Percentiles rank a stretch among this genome's conserved stretches.
Conservation (phyloP, 176 grass and related monocot species). For the Oryza glumipatula region DNA sequence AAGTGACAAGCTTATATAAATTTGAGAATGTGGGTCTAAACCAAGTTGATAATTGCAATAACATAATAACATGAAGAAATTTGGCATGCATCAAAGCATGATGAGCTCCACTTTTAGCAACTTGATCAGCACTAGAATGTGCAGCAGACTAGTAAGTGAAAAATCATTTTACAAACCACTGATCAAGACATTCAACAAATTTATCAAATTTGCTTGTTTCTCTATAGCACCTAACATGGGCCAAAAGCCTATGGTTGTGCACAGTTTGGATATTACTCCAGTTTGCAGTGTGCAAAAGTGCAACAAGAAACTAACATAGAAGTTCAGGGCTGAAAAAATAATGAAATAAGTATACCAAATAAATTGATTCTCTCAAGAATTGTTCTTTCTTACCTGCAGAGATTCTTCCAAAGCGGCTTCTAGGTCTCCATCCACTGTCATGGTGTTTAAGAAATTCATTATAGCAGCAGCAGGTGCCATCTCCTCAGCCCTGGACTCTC, state of each 20-base stretch:
- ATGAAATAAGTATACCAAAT: neutral
- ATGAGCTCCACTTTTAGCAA: slow-evolving; percentile 12
- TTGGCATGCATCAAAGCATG: slow-evolving; percentile 15
- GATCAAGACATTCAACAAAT: neutral
- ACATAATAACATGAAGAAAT: neutral
- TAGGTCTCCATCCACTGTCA: slow-evolving; percentile 55
- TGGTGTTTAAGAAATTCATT: slow-evolving; percentile 57
- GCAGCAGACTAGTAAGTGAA: slow-evolving; percentile 4
- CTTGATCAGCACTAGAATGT: neutral
- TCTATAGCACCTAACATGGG: neutral
- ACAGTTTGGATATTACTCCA: neutral
- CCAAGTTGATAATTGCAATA: neutral
- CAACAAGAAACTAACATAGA: slow-evolving; percentile 23
- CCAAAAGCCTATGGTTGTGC: slow-evolving; percentile 19
- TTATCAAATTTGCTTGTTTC: neutral
- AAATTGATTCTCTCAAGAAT: slow-evolving; percentile 7
- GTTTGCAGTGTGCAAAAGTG: slow-evolving; percentile 1
- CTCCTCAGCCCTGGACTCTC: slow-evolving; percentile 28
- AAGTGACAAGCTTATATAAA: slow-evolving; percentile 4
- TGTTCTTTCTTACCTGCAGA: slow-evolving; percentile 50
- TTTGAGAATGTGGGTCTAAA: neutral
- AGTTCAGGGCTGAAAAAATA: neutral
- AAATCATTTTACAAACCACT: slow-evolving; percentile 12
- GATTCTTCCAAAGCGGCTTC: slow-evolving; percentile 79
- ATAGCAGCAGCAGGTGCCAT: slow-evolving; percentile 46